Percentiles rank a stretch among this genome's conserved stretches.
These are phyloP conservation scores for Amorphotheca resinae DNA, from an alignment of 495 filamentous ascomycete species.

Conservation along the genomic window DNA sequence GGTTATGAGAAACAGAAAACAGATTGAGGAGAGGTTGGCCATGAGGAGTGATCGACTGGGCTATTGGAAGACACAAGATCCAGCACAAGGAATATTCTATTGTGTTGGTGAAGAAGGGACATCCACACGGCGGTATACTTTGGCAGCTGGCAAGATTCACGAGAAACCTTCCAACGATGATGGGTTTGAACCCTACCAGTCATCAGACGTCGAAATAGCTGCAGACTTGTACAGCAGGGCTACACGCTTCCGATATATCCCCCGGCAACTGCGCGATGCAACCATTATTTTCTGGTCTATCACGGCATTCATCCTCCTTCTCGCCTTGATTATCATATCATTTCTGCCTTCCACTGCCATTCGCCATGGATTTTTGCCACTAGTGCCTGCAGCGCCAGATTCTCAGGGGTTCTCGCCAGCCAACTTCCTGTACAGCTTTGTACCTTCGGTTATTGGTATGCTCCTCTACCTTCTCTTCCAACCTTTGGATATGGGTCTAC, in stretches of 20 bases:
- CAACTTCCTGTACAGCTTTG: constrained; percentile 78
- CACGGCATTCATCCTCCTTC: constrained; percentile 48
- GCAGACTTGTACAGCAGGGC: constrained; percentile 32
- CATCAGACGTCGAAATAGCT: constrained; percentile 14
- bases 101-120: constrained; percentile 50
- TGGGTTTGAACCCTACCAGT: not conserved
- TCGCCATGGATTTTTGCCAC: constrained; percentile 55
- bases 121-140: constrained; percentile 40
- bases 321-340: constrained; percentile 63
- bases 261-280: constrained; percentile 60
- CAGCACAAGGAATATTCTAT: constrained; percentile 38
- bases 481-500: constrained; percentile 60
- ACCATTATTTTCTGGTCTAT: constrained; percentile 52
- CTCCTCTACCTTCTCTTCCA: constrained; percentile 67
- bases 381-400: constrained; percentile 46
- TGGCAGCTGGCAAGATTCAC: constrained; percentile 28
- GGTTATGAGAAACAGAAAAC: constrained; percentile 32
- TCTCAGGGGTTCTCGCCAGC: constrained; percentile 62
- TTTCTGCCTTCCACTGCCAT: constrained; percentile 57
- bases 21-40: constrained; percentile 33
- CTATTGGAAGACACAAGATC: constrained; percentile 47
- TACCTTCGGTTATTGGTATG: constrained; percentile 66
- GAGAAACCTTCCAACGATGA: constrained; percentile 21
- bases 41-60: constrained; percentile 53
- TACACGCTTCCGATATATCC: constrained; percentile 54